Evolutionary conservation across 2,329 filamentous ascomycete genomes (phyloP).

Genomic region (Cytospora leucostoma): DNA sequence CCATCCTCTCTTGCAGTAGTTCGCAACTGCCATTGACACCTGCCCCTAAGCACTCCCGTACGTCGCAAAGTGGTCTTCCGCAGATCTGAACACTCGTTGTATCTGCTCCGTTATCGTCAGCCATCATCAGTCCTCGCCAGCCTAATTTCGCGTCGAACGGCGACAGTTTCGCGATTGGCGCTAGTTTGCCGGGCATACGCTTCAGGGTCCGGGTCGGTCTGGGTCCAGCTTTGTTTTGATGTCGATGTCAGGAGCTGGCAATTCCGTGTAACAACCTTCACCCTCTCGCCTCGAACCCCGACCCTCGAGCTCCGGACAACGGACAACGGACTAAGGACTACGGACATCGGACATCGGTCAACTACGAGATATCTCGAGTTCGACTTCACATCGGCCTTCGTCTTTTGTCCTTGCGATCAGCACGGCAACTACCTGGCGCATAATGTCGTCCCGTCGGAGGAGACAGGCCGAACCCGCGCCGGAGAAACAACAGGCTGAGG

Average conservation of each 20-base stretch:
- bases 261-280: neutral
- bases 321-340: neutral
- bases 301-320: conserved; percentile 4
- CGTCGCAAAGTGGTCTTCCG: conserved; percentile 4
- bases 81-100: neutral
- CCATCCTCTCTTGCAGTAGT: conserved; percentile 14
- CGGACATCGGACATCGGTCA: too few relatives aligned
- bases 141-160: conserved; percentile 4
- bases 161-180: conserved; percentile 23
- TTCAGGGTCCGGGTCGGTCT: neutral
- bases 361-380: neutral
- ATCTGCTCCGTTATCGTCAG: neutral
- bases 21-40: conserved; percentile 13
- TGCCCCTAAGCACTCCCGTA: conserved; percentile 13
- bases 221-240: conserved; percentile 16
- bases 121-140: conserved; percentile 2
- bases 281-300: neutral
- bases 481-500: conserved; percentile 31
- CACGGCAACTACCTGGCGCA: conserved; percentile 19
- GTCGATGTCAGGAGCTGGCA: conserved; percentile 12
- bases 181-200: neutral
- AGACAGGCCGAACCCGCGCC: conserved; percentile 36
- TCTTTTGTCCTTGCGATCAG: conserved; percentile 4
- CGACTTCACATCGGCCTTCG: neutral
- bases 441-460: conserved; percentile 45